These are phyloP conservation scores for Liquidambar formosana DNA, from an alignment of 164 flowering plant species.

Conservation along the genomic window DNA sequence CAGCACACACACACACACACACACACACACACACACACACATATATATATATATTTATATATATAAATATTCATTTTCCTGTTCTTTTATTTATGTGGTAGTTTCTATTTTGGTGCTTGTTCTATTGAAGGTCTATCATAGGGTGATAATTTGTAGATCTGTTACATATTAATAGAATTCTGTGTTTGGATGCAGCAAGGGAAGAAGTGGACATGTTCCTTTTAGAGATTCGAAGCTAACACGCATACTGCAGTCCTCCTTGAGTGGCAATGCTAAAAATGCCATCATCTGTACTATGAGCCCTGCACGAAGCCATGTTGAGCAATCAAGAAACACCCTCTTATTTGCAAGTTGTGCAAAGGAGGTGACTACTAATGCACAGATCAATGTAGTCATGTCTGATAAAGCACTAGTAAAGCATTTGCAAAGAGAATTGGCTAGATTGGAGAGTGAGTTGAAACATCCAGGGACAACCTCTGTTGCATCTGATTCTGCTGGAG, in stretches of 20 bases:
- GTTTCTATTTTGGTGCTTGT: not conserved
- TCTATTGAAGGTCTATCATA: not conserved
- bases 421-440: conserved; percentile 54
- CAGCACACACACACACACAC: no score
- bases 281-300: conserved; percentile 69
- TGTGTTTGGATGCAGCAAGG: conserved; percentile 49
- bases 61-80: no score
- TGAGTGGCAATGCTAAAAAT: conserved; percentile 62
- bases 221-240: conserved; percentile 69
- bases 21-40: no score
- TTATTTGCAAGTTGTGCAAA: conserved; percentile 72
- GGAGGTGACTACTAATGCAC: conserved; percentile 62
- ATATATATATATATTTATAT: no score
- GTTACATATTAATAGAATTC: not conserved
- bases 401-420: conserved; percentile 66
- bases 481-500: conserved; percentile 25
- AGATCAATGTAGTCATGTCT: conserved; percentile 56
- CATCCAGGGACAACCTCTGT: conserved; percentile 18
- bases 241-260: conserved; percentile 56
- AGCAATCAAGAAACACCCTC: conserved; percentile 66
- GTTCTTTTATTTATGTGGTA: not conserved
- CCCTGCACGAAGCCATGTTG: conserved; percentile 61
- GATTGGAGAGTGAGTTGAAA: conserved; percentile 51
- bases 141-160: not conserved
- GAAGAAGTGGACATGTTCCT: conserved; percentile 54